Evolutionary conservation across 179 eudicot genomes (phyloP).

Genomic region (Actinidia chinensis): DNA sequence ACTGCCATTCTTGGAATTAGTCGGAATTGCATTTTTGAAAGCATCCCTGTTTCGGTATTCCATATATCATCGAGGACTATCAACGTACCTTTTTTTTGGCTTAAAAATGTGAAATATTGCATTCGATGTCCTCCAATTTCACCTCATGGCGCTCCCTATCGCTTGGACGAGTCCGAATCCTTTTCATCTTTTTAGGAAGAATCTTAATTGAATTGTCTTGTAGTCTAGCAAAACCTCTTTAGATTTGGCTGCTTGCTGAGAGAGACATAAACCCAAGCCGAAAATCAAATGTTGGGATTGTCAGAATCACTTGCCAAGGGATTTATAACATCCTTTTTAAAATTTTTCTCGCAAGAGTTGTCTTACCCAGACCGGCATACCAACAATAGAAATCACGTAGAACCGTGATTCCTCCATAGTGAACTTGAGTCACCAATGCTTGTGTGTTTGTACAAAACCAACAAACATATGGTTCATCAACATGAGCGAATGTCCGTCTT

Average conservation of each 20-base stretch:
- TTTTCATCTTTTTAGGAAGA: no score
- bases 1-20: not conserved
- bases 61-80: not conserved
- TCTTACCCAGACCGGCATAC: conserved; percentile 25
- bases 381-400: conserved; percentile 17
- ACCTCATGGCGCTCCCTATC: no score
- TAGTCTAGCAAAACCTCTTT: not conserved
- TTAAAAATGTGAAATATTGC: no score
- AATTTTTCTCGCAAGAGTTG: conserved; percentile 7
- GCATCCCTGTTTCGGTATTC: not conserved
- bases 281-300: not conserved
- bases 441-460: not conserved
- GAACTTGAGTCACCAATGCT: not conserved
- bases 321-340: no score
- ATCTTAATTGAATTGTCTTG: conserved; percentile 8
- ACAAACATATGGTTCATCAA: conserved; percentile 12
- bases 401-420: not conserved
- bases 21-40: not conserved
- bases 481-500: conserved; percentile 5
- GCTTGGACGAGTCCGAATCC: no score
- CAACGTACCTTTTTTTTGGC: conserved; percentile 1
- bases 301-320: no score
- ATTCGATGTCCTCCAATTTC: not conserved
- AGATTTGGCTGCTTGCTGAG: not conserved
- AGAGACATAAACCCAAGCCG: conserved; percentile 18